These are phyloP conservation scores for Abortiporus biennis DNA, from an alignment of 1,284 basidiomycete species.

Conservation along the genomic window DNA sequence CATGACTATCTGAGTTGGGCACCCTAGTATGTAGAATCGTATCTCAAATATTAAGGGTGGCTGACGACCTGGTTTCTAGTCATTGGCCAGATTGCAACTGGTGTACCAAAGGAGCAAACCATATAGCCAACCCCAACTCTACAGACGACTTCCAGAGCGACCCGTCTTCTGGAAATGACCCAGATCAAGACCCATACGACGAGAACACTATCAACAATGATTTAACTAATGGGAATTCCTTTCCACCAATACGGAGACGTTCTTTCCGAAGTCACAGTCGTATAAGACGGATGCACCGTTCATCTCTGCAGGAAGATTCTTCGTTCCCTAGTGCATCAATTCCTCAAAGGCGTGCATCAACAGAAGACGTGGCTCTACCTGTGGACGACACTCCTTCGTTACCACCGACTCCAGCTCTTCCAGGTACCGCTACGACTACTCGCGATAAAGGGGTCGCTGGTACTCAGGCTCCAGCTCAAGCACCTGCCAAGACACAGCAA, in stretches of 20 bases:
- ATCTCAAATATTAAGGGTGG: too few relatives aligned
- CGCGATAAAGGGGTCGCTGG: conserved; percentile 14
- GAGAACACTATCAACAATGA: conserved; percentile 9
- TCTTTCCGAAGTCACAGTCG: neutral
- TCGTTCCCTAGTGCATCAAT: conserved; percentile 3
- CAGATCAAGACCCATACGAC: conserved; percentile 7
- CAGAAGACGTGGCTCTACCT: neutral
- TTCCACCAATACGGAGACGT: neutral
- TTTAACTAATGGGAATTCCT: neutral
- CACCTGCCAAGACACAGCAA: conserved; percentile 21
- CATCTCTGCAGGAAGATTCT: conserved; percentile 5
- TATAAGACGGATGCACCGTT: neutral
- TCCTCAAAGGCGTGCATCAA: neutral
- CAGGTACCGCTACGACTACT: conserved; percentile 6
- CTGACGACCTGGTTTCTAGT: conserved; percentile 29
- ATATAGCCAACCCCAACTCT: conserved; percentile 19
- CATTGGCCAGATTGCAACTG: conserved; percentile 56
- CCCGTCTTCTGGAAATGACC: conserved; percentile 4
- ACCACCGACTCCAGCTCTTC: conserved; percentile 11
- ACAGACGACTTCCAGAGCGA: conserved; percentile 9
- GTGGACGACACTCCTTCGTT: conserved; percentile 9
- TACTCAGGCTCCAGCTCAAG: conserved; percentile 23
- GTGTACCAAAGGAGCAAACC: conserved; percentile 24
- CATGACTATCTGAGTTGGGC: conserved; percentile 55
- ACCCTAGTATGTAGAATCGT: conserved; percentile 39